These are phyloP conservation scores for Jamesozyma piceae DNA, from an alignment of 805 yeast species.

Conservation along the genomic window DNA sequence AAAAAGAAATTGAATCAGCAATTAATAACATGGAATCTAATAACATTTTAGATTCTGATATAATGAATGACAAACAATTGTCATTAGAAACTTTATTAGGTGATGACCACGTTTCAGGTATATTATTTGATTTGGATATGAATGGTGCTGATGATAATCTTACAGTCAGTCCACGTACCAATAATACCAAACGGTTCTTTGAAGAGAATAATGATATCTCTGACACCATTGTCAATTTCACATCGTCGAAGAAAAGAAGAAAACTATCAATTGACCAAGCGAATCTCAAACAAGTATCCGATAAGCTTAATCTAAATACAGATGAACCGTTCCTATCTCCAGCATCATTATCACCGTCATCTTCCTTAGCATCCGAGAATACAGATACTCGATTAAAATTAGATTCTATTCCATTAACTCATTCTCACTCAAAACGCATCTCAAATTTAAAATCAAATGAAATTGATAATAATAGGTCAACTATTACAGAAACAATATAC, in stretches of 20 bases:
- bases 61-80: conserved; percentile 13
- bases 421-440: not conserved
- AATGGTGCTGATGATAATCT: not conserved
- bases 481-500: conserved; percentile 1
- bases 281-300: not conserved
- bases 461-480: not conserved
- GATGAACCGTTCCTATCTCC: conserved; percentile 24
- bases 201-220: not conserved
- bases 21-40: conserved; percentile 5
- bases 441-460: not conserved
- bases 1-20: conserved; percentile 7
- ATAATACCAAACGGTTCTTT: not conserved
- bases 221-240: not conserved
- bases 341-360: conserved; percentile 29
- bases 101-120: conserved; percentile 9
- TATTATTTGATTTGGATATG: conserved; percentile 11
- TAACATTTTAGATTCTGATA: conserved; percentile 10
- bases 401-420: conserved; percentile 3
- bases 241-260: not conserved
- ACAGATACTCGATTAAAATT: conserved; percentile 10
- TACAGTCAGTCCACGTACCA: not conserved
- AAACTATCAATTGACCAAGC: not conserved
- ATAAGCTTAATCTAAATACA: not conserved
- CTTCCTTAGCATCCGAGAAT: conserved; percentile 8
- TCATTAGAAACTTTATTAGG: conserved; percentile 19